phyloP scores from a whole-genome alignment of 108 stramenopile genomes.

The Nitzschia putrida region DNA sequence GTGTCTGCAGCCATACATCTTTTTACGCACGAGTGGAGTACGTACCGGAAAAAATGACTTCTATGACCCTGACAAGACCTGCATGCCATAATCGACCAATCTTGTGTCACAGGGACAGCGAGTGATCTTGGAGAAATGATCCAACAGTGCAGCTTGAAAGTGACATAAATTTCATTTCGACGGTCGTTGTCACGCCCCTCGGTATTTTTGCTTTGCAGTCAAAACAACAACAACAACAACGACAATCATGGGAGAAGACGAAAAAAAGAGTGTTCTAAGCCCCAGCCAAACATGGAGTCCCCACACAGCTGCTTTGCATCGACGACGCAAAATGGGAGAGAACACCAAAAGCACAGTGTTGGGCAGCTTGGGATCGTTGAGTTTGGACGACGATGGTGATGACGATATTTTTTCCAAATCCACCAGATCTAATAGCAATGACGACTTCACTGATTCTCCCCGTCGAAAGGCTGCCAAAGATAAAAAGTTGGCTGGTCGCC shows the following conservation, averaged over 20 bases:
- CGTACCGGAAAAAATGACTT: no score
- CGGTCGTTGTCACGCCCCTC: no score
- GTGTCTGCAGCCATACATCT: no score
- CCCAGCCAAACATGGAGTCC: constrained; percentile 28
- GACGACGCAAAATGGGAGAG: constrained; percentile 15
- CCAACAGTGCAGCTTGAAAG: background rate
- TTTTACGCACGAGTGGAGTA: no score
- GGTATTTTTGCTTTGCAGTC: background rate
- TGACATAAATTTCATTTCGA: background rate
- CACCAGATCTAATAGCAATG: background rate
- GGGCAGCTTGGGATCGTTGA: constrained; percentile 14
- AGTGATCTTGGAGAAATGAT: background rate
- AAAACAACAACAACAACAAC: background rate
- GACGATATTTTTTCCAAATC: constrained; percentile 10
- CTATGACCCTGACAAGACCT: no score
- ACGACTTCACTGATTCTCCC: background rate
- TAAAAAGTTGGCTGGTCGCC: background rate
- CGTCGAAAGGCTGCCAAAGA: background rate
- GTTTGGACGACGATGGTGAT: constrained; percentile 12
- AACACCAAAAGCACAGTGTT: constrained; percentile 8
- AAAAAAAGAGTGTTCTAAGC: background rate
- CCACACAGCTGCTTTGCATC: constrained; percentile 29
- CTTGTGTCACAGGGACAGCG: no score
- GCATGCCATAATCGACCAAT: no score
- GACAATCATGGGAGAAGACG: constrained; percentile 11